Percentiles rank a stretch among this genome's conserved stretches.
These are phyloP conservation scores for Coprinopsis marcescibilis DNA, from an alignment of 768 basidiomycete species.

Conservation along the genomic window DNA sequence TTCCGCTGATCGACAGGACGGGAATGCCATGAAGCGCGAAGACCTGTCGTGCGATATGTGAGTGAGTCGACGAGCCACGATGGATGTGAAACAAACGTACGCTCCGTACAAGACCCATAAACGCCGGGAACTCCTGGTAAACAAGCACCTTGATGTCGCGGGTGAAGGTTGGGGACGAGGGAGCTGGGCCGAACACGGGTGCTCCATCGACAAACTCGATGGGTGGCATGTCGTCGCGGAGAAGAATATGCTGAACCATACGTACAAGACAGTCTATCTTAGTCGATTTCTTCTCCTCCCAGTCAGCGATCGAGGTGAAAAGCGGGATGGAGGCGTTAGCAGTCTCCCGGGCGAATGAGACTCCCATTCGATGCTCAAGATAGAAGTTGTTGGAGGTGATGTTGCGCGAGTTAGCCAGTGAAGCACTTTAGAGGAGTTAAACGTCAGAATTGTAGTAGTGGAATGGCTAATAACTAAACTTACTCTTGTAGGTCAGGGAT, in stretches of 20 bases:
- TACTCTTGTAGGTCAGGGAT: constrained; percentile 15
- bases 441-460: too few relatives aligned
- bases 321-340: constrained; percentile 10
- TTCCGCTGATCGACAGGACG: constrained; percentile 13
- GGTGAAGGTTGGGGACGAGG: neutral
- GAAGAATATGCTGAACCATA: constrained; percentile 12
- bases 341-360: constrained; percentile 11
- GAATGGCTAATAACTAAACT: neutral
- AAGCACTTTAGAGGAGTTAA: constrained; percentile 6
- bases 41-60: constrained; percentile 3
- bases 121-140: constrained; percentile 19
- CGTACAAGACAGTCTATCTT: constrained; percentile 15
- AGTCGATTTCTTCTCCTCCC: constrained; percentile 15
- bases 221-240: constrained; percentile 13
- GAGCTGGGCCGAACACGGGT: constrained; percentile 10
- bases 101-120: constrained; percentile 13
- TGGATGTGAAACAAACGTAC: constrained; percentile 11
- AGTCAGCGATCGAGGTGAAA: constrained; percentile 12
- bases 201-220: constrained; percentile 15
- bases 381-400: constrained; percentile 15
- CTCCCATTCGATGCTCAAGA: constrained; percentile 14
- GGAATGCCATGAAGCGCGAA: neutral
- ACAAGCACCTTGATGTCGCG: constrained; percentile 12
- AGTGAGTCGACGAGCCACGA: neutral
- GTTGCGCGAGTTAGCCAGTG: constrained; percentile 8